Conservation (phyloP, 257 asterid genomes). For the Nicotiana paniculata region DNA sequence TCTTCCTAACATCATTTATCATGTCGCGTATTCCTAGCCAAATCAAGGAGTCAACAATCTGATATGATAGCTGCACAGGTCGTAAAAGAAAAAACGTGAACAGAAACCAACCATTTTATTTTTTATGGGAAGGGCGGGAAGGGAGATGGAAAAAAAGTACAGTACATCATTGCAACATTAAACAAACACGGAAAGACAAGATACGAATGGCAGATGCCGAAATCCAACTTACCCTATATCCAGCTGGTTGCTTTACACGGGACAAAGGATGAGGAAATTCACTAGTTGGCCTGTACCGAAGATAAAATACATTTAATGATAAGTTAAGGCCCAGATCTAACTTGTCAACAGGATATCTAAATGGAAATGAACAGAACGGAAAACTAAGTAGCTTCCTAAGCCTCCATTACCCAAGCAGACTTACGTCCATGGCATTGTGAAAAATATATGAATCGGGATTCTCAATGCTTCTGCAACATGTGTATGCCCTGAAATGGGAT, state of each 20-base stretch:
- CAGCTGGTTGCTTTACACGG: conserved; percentile 80
- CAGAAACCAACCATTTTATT: conserved; percentile 1
- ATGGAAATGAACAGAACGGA: conserved; percentile 13
- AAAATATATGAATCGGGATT: conserved; percentile 76
- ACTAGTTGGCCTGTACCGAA: conserved; percentile 63
- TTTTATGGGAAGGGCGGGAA: not conserved
- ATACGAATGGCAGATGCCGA: conserved; percentile 10
- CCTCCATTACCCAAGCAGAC: conserved; percentile 26
- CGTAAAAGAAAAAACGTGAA: conserved; percentile 21
- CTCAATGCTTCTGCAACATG: conserved; percentile 86
- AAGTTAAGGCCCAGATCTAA: not conserved
- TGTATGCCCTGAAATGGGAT: conserved; percentile 52
- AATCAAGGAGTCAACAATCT: conserved; percentile 70
- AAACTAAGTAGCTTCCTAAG: not conserved
- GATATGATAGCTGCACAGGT: conserved; percentile 71
- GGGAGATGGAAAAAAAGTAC: not conserved
- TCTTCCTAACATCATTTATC: conserved; percentile 85
- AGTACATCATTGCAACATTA: not conserved
- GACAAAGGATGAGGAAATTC: conserved; percentile 96
- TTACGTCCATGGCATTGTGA: conserved; percentile 99
- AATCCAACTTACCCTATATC: conserved; percentile 57
- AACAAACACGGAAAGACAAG: not conserved
- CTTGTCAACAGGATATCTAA: not conserved
- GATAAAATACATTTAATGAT: not conserved
- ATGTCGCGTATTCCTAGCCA: conserved; percentile 95